These are phyloP conservation scores for Xylariaceae sp. DNA, from an alignment of 2,329 filamentous ascomycete genomes.

Conservation along the genomic window DNA sequence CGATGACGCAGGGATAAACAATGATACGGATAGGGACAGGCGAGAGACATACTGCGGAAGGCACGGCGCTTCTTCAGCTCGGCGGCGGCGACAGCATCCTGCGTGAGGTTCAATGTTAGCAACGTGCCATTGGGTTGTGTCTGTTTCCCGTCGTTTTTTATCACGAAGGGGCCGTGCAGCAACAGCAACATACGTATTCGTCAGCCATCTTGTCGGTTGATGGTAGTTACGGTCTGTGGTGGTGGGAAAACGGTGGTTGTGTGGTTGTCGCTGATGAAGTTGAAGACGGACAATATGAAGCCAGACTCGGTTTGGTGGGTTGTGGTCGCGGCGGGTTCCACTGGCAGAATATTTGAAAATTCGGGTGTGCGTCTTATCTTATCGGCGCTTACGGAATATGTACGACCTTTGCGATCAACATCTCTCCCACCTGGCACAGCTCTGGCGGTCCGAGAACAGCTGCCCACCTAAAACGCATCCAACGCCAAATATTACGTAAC, in stretches of 20 bases:
- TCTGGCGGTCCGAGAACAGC: background rate
- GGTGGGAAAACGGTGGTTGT: slow-evolving; percentile 3
- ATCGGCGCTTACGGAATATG: background rate
- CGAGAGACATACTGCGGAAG: slow-evolving; percentile 19
- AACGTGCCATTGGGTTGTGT: background rate
- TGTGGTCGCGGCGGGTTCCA: slow-evolving; percentile 11
- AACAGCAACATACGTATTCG: slow-evolving; percentile 14
- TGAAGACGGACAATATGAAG: background rate
- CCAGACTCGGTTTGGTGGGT: slow-evolving; percentile 5
- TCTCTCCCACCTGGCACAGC: background rate
- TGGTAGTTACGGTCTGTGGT: slow-evolving; percentile 3
- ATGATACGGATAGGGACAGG: background rate
- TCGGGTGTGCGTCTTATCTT: slow-evolving; percentile 14
- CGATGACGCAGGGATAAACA: background rate
- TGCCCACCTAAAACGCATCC: background rate
- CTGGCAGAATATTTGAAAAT: slow-evolving; percentile 17
- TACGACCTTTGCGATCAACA: no score
- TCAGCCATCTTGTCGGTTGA: slow-evolving; percentile 20
- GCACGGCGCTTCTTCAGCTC: slow-evolving; percentile 85
- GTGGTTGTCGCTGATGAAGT: slow-evolving; percentile 8
- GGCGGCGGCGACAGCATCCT: slow-evolving; percentile 97
- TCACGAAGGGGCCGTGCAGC: background rate
- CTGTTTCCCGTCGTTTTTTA: background rate
- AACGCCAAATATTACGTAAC: no score
- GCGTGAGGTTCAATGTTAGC: slow-evolving; percentile 19